Base-by-base conservation (phyloP, 2,329 filamentous ascomycete species). In the Diaporthe sp. region DNA sequence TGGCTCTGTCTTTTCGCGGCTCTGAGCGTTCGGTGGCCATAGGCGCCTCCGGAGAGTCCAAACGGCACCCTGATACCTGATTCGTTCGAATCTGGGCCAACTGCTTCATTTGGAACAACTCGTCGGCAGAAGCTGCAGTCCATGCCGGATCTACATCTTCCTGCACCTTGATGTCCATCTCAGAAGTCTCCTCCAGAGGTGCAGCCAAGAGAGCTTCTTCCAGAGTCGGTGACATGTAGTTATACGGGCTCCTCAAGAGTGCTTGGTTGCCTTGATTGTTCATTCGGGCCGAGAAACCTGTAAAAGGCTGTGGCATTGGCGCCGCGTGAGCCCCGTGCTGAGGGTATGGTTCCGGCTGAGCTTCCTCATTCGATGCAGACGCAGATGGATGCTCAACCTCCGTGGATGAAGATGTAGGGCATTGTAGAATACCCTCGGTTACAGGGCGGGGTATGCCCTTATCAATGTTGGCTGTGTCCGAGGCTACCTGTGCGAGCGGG, bases 41-140 rank as follows among this genome's bases (percentile, higher is more conserved):
- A 31, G 37, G 6, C 7, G 22, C 46, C 44, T 37, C 28, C n/a
- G 19, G 10, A 9, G 8, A 39, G 15, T 28, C 22, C 25, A 10
- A 61, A 31, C n/a, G 8, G 17, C 13, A 25, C 17, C 19, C 42
- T 22, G 39, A 7, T 13, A 28, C 13, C 51, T 19, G 31, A 2
- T 49, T 17, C 7, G 39, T 13, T 6, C 19, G 55, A 39, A 25
- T 37, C 39, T 68, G 19, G 28, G 44, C 57, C 49, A 34, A 58
- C 13, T 69, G 44, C 28, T 72, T 57, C 58, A 61, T 46, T 28
- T 39, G 49, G 4, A 57, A 70, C 53, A 76, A 46, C 57, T 72
- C 61, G 49, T 72, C 59, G 22, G 75, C 75, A 58, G 75, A 75
- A 31, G 28, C 37, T 53, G 75, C 59, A 46, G 58, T 44, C 58